Percentiles rank a stretch among this genome's conserved stretches.
Conservation (phyloP, 257 asterid genomes). For the Penstemon barbatus region DNA sequence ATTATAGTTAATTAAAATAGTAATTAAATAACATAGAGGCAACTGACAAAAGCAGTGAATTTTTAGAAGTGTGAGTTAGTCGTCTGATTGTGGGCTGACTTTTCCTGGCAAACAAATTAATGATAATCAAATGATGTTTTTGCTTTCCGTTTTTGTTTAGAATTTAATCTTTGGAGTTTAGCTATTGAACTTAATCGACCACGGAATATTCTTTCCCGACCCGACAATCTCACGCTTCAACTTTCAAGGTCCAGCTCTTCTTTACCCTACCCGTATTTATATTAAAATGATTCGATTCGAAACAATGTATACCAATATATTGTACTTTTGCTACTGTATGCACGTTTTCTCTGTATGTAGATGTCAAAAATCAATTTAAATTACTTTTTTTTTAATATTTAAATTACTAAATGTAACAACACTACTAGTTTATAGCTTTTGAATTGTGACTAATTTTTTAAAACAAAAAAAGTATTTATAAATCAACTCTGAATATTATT, state of each 20-base stretch:
- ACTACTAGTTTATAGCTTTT: no score
- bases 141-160: constrained; percentile 58
- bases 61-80: constrained; percentile 66
- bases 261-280: neutral
- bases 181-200: constrained; percentile 68
- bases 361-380: no score
- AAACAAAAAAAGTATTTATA: no score
- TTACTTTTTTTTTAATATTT: no score
- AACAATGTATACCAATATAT: no score
- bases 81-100: constrained; percentile 92
- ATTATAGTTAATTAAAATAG: neutral
- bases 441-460: no score
- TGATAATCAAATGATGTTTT: constrained; percentile 81
- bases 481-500: no score
- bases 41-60: constrained; percentile 81
- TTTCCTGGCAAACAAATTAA: constrained; percentile 51
- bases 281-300: no score
- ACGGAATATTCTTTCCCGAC: constrained; percentile 68
- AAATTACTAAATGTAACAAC: no score
- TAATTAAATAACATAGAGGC: constrained; percentile 25
- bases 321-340: no score
- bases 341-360: no score
- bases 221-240: constrained; percentile 59
- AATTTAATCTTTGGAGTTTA: constrained; percentile 71
- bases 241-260: constrained; percentile 68